Conservation (phyloP, 495 filamentous ascomycete species). For the Penicillium tannophilum region DNA sequence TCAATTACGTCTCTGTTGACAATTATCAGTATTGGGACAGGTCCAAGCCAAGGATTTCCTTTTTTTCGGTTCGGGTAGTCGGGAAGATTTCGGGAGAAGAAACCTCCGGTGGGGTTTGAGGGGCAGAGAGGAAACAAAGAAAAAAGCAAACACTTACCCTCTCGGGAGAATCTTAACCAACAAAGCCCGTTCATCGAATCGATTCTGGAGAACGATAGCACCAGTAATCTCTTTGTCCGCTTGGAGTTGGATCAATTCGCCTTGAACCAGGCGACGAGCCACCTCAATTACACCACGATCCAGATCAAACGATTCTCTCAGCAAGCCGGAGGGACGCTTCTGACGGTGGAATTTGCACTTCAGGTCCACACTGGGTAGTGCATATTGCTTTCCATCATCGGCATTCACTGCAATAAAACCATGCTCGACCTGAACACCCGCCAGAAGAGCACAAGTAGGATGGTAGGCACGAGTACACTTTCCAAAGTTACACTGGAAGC, state of each 20-base stretch:
- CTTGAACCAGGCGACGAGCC: conserved; percentile 65
- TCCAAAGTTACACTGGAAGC: conserved; percentile 95
- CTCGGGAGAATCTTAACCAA: conserved; percentile 84
- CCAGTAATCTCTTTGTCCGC: conserved; percentile 88
- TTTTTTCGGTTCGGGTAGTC: conserved; percentile 9
- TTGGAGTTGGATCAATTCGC: conserved; percentile 87
- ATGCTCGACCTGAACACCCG: conserved; percentile 88
- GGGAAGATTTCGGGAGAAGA: conserved; percentile 6
- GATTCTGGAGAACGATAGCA: conserved; percentile 85
- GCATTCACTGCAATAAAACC: conserved; percentile 82
- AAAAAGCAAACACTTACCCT: conserved; percentile 61
- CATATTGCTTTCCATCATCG: conserved; percentile 90
- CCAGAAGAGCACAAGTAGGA: conserved; percentile 88
- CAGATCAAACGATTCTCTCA: conserved; percentile 68
- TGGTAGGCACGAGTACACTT: conserved; percentile 95
- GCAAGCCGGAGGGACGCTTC: conserved; percentile 71
- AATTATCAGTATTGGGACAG: conserved; percentile 27
- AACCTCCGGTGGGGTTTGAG: conserved; percentile 15
- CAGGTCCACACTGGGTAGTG: conserved; percentile 84
- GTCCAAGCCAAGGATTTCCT: conserved; percentile 1
- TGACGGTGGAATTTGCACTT: conserved; percentile 91
- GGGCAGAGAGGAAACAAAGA: conserved; percentile 7
- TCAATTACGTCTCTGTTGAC: conserved; percentile 51
- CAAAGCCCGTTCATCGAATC: conserved; percentile 62
- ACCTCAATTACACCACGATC: conserved; percentile 61